Evolutionary conservation across 768 basidiomycete species (phyloP).

Genomic region (Trametes coccinea): DNA sequence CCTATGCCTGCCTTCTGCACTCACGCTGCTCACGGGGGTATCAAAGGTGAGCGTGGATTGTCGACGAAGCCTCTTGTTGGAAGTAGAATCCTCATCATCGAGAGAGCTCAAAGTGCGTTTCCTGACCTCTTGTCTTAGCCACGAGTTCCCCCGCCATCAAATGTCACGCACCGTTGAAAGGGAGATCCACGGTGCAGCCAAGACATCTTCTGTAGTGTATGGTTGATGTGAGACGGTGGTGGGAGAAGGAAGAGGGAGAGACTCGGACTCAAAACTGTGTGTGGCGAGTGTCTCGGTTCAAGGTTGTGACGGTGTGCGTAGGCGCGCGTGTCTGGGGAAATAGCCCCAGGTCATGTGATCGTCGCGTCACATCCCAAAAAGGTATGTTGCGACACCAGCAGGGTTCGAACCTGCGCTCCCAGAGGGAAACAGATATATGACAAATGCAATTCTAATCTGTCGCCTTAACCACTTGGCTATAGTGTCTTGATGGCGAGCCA

Average conservation of each 20-base stretch:
- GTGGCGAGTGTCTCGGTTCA: neutral
- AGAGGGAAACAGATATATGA: conserved; percentile 5
- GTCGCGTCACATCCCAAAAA: conserved; percentile 12
- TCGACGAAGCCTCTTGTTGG: conserved; percentile 13
- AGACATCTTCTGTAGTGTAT: neutral
- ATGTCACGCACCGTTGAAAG: conserved; percentile 1
- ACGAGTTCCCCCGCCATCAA: neutral
- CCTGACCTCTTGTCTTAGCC: conserved; percentile 7
- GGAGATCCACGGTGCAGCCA: neutral
- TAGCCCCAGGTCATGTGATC: conserved; percentile 3
- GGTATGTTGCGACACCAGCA: conserved; percentile 5
- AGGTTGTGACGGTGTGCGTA: neutral
- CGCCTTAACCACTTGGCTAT: conserved; percentile 15
- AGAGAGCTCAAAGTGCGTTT: conserved; percentile 14
- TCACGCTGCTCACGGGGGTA: conserved; percentile 8
- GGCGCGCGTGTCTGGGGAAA: conserved; percentile 11
- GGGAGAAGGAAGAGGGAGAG: conserved; percentile 3
- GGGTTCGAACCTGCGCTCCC: conserved; percentile 12
- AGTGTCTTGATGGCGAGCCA: neutral
- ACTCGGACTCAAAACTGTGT: conserved; percentile 5
- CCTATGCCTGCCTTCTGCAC: neutral
- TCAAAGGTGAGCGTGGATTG: conserved; percentile 8
- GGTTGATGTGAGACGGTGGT: neutral
- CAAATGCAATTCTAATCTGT: neutral
- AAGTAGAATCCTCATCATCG: conserved; percentile 1